Base-by-base conservation (phyloP, 2,329 filamentous ascomycete species). In the Colletotrichum somersetense region DNA sequence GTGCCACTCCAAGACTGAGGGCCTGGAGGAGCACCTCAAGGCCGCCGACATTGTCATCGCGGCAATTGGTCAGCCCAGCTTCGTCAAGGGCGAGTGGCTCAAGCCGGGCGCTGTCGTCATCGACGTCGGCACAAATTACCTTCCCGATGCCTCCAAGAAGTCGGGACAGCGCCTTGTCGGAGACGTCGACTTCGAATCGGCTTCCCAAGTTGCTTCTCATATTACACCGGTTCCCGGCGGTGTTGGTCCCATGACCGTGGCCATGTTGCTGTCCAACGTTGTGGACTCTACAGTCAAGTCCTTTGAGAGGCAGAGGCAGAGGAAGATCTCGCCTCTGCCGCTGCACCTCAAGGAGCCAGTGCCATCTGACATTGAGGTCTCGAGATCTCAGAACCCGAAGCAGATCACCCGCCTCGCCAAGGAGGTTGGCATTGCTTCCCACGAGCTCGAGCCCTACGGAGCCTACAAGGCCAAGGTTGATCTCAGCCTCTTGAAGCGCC, bases 221-320 rank as follows among this genome's bases (percentile, higher is more conserved):
- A 98, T 99, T 79, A 99, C 96, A 2, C 96, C 96, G 1, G 96
- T 99, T 2, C 96, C 96, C 1, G 96, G 96, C 69, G 96, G 96
- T 81, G 96, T 99, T 71, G 96, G 96, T 0, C 96, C 96, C 62
- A 99, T 99, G 96, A 99, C 96, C 3, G 95, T 99, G 74, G 96
- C 96, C 72, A 99, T 99, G 96, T 87, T 99, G 59, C 86, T 99
- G 77, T 93, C 97, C 82, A 99, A 99, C 79, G 95, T 98, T 11
- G 92, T 98, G 67, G 92, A 96, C 76, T 92, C 96, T 44, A 92
- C 96, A 46, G 92, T 91, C 61, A 85, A 89, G 69, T 95, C 94
- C 79, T 96, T 96, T 75, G 93, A 96, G 75, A 89, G 89, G 73
- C 92, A 97, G 81, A 97, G 94, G 84, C 87, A 91, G 74, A 90